Conservation (phyloP, 2,329 filamentous ascomycete species). For the Aspergillus puulaauensis region DNA sequence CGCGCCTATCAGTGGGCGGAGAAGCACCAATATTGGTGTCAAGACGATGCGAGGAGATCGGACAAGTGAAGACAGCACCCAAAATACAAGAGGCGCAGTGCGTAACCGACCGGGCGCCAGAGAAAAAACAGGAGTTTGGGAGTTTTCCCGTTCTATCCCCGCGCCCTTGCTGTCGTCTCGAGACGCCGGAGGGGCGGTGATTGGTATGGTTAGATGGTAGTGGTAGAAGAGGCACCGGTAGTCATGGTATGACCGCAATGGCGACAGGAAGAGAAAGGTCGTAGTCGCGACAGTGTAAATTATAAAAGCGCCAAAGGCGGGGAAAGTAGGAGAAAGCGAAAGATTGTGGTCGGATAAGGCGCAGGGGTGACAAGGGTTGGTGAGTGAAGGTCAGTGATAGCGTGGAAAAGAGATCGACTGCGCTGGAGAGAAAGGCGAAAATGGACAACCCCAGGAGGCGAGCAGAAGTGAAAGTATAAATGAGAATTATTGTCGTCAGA, state of each 20-base stretch:
- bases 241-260: constrained; percentile 4
- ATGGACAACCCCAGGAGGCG: background rate
- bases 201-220: constrained; percentile 1
- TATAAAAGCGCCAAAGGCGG: background rate
- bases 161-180: background rate
- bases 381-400: background rate
- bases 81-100: background rate
- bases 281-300: background rate
- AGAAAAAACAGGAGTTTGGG: background rate
- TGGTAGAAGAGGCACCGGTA: background rate
- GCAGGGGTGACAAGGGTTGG: background rate
- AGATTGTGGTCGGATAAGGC: constrained; percentile 3
- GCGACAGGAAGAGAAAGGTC: background rate
- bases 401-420: background rate
- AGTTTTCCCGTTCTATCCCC: background rate
- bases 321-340: background rate
- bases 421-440: background rate
- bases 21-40: background rate
- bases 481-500: background rate
- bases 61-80: constrained; percentile 12
- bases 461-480: background rate
- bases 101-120: background rate
- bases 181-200: background rate
- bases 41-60: background rate
- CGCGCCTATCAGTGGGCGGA: background rate